Base-by-base conservation (phyloP, 2,329 filamentous ascomycete species). In the Cyanodermella asteris region DNA sequence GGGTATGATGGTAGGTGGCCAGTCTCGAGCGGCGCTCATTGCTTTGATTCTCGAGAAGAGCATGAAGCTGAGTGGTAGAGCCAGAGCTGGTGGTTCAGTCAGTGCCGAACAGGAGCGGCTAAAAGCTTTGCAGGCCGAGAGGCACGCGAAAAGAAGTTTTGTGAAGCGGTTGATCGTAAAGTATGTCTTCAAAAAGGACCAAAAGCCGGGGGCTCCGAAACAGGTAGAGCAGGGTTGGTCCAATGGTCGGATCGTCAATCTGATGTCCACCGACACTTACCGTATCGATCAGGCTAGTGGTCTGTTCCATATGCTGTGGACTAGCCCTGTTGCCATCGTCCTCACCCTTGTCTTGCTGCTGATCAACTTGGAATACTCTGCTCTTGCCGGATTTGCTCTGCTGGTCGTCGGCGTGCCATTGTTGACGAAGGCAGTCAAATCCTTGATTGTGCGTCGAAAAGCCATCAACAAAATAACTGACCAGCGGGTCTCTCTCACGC, bases 231-330 rank as follows among this genome's bases (percentile, higher is more conserved):
- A 66, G 13, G 87, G 84, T 13, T 94, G 84, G 84, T 72, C 72
- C 29, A 94, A 93, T 39, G 87, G 87, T 13, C 69, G 80, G 33
- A 78, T 94, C 26, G 69, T 87, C 42, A 91, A 90, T 36, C 44
- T 94, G 37, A 93, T 94, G 82, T 84, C 78, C 32, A 80, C 87
- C 22, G 84, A 94, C 43, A 90, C 82, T 0, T 90, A 91, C 47
- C 78, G 84, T 36, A 60, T 97, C 31, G 82, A 94, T 39, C 74
- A 81, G 42, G 81, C 81, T 2, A 78, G 66, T 19, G 80, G 77
- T 20, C 62, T 93, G 46, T 84, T 93, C 48, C 87, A 97, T 45
- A 64, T 93, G 53, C 56, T 76, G 13, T 97, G 87, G 87, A 78
- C 77, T 2, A 67, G 78, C 0, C 82, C 84, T 0, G 54, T 93